Evolutionary conservation across 2,329 filamentous ascomycete species (phyloP).

Genomic region (Rutstroemia sp.): DNA sequence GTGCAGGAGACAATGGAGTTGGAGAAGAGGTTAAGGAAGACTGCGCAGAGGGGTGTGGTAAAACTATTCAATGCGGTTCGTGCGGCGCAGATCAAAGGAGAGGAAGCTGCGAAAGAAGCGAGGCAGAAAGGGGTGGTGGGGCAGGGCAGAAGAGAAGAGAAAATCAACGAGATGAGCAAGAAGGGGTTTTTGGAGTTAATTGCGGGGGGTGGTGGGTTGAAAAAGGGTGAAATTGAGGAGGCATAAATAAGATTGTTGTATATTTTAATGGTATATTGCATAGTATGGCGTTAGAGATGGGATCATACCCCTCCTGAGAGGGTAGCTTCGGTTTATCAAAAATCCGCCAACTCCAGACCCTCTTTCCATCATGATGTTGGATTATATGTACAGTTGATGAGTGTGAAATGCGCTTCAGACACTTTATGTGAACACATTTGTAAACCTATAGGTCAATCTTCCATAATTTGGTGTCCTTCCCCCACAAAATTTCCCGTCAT

Average conservation of each 20-base stretch:
- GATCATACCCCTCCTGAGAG: constrained; percentile 11
- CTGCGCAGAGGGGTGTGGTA: constrained; percentile 86
- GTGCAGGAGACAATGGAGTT: constrained; percentile 54
- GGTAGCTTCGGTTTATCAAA: constrained; percentile 8
- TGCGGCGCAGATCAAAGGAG: constrained; percentile 82
- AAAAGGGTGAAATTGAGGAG: constrained; percentile 46
- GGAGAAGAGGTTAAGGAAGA: constrained; percentile 77
- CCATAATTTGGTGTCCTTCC: neutral
- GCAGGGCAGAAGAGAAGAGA: constrained; percentile 72
- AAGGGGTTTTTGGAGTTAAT: constrained; percentile 94
- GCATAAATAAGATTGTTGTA: constrained; percentile 13
- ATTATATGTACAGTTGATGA: constrained; percentile 17
- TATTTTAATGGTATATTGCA: constrained; percentile 5
- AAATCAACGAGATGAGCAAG: constrained; percentile 91
- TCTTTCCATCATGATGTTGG: constrained; percentile 7
- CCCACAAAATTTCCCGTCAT: neutral
- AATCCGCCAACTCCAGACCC: constrained; percentile 12
- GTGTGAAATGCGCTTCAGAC: constrained; percentile 17
- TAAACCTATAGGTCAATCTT: constrained; percentile 8
- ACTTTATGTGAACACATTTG: neutral
- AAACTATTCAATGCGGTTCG: constrained; percentile 95
- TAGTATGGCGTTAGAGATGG: constrained; percentile 21
- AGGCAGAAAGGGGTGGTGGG: constrained; percentile 71
- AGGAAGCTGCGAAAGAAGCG: constrained; percentile 64
- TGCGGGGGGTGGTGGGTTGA: constrained; percentile 51